Percentiles rank a stretch among this genome's conserved stretches.
phyloP scores from a whole-genome alignment of 441 rosid genomes.

The Gossypium schwendimanii region DNA sequence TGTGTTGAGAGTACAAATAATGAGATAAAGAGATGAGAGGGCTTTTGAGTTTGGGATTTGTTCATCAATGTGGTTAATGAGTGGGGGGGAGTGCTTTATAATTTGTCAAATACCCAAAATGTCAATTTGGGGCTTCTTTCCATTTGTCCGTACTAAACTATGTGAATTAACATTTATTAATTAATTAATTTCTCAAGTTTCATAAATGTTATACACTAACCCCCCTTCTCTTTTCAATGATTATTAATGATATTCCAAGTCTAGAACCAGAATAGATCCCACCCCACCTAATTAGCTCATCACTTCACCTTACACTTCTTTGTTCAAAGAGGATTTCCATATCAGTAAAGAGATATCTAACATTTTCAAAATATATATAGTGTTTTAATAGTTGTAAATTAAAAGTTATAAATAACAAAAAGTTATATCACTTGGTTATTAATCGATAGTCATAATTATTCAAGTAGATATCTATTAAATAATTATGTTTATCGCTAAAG shows the following conservation, averaged over 20 bases:
- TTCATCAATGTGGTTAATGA: background rate
- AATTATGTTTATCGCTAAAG: too few species aligned
- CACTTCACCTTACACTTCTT: background rate
- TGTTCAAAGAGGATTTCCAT: too few species aligned
- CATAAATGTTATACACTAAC: background rate
- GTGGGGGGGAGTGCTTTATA: background rate
- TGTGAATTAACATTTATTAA: background rate
- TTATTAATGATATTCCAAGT: background rate
- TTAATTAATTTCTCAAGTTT: background rate
- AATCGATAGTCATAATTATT: too few species aligned
- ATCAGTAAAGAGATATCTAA: too few species aligned
- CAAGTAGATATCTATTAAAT: too few species aligned
- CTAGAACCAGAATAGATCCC: background rate
- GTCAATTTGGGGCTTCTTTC: background rate
- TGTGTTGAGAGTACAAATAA: background rate
- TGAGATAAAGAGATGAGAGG: background rate
- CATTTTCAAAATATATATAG: too few species aligned
- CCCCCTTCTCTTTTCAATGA: background rate
- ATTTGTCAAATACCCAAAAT: conserved; percentile 8
- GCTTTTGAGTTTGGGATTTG: background rate
- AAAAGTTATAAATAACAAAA: too few species aligned
- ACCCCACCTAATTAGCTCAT: background rate
- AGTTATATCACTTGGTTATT: too few species aligned
- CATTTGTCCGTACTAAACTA: background rate
- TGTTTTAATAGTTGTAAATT: too few species aligned